Evolutionary conservation across 345 rosid genomes (phyloP), one percentile per base, ranked within the genome.

Genomic region (Cardamine resedifolia): DNA sequence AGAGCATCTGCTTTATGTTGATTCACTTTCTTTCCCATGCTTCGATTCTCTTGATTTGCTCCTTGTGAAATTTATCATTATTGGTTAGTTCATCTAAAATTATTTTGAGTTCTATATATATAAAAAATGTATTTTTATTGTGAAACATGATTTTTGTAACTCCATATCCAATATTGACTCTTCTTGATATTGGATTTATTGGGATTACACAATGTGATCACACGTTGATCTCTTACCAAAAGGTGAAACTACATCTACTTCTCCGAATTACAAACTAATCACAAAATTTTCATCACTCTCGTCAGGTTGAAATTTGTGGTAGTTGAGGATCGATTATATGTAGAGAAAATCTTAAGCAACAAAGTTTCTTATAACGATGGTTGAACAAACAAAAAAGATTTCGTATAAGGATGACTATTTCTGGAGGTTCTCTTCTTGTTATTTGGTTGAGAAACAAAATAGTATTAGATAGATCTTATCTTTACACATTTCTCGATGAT

Each of bases 1-100:
- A 86, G 96, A 80, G 76, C 49, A 45, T 87, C 90, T 15, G 85
- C 82, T 56, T 72, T 85, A 58, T 89, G 96, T 82, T 88, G 81
- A 88, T 45, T 66, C 30, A 47, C 6, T 45, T 7, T 52, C 33
- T 63, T 20, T 61, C 28, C 10, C 44, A 16, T 34, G 27, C 68
- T 64, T 51, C 26, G 4, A 23, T 15, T 50, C 16, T 51, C 27
- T 69, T 31, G 0, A 7, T n/a, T 33, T 21, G 12, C 43, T 38
- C 44, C 5, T 61, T 18, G 38, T 23, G 36, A 64, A 30, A 11
- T 1, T 72, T 43, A 20, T 64, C 70, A 14, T 45, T 36, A 11
- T 28, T 50, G 36, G 24, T 49, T 48, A 53, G 64, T 53, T 45
- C 48, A 63, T 63, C 71, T 31, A 23, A n/a, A 53, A n/a, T 47